Evolutionary conservation across 1,139 yeast species (phyloP).

Genomic region (Wickerhamiella infanticola): DNA sequence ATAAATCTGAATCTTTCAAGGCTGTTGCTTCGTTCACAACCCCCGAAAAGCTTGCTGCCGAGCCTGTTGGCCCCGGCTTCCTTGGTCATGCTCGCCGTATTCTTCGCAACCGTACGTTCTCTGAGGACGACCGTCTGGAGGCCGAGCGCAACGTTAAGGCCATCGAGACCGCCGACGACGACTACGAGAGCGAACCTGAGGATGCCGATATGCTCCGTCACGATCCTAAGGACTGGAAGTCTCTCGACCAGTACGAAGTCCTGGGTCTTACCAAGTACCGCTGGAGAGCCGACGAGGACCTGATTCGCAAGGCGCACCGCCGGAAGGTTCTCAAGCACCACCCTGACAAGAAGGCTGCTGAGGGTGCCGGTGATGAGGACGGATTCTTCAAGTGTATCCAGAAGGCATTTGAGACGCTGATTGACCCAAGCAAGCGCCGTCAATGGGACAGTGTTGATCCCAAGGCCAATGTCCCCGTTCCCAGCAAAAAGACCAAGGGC

Average conservation of each 20-base stretch:
- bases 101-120: slow-evolving; percentile 95
- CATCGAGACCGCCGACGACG: slow-evolving; percentile 57
- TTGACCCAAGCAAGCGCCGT: slow-evolving; percentile 72
- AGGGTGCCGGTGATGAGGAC: slow-evolving; percentile 84
- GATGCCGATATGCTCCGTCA: slow-evolving; percentile 55
- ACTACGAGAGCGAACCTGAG: slow-evolving; percentile 66
- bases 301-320: slow-evolving; percentile 93
- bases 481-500: slow-evolving; percentile 36
- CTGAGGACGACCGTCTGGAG: slow-evolving; percentile 87
- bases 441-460: slow-evolving; percentile 94
- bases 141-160: slow-evolving; percentile 75
- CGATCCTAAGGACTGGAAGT: slow-evolving; percentile 97
- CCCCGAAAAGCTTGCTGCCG: slow-evolving; percentile 73
- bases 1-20: slow-evolving; percentile 15
- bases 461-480: slow-evolving; percentile 72
- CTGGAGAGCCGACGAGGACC: slow-evolving; percentile 82
- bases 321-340: slow-evolving; percentile 93
- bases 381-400: slow-evolving; percentile 97
- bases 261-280: slow-evolving; percentile 86
- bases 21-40: slow-evolving; percentile 32
- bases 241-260: slow-evolving; percentile 91
- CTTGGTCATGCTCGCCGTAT: slow-evolving; percentile 95
- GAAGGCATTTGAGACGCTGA: slow-evolving; percentile 82
- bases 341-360: slow-evolving; percentile 92
- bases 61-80: slow-evolving; percentile 93